Evolutionary conservation across 345 rosid species (phyloP).

Genomic region (Cardamine chenopodiifolia): DNA sequence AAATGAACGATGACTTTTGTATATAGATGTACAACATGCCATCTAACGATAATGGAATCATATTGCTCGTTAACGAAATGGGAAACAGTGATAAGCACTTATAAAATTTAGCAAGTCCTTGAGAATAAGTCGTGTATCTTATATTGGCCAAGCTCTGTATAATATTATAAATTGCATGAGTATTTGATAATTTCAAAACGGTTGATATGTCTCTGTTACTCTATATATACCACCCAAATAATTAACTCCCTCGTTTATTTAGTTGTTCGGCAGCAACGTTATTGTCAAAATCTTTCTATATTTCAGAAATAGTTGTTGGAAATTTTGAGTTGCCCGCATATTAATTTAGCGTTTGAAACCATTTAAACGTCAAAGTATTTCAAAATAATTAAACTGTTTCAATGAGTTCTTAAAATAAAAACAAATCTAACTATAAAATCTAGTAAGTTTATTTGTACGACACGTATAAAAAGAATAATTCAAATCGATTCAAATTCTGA

Average conservation of each 20-base stretch:
- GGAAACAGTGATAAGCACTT: slow-evolving; percentile 31
- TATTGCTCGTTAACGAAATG: slow-evolving; percentile 20
- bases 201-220: slow-evolving; percentile 26
- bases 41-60: neutral
- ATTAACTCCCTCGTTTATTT: slow-evolving; percentile 29
- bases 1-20: neutral
- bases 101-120: neutral
- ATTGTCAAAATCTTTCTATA: slow-evolving; percentile 19
- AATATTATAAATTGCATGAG: slow-evolving; percentile 31
- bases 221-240: neutral
- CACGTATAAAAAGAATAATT: neutral
- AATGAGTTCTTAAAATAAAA: neutral
- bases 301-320: neutral
- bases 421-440: neutral
- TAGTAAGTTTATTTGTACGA: slow-evolving; percentile 1
- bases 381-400: slow-evolving; percentile 11
- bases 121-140: slow-evolving; percentile 25
- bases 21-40: slow-evolving; percentile 24
- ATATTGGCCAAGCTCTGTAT: neutral
- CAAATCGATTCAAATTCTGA: neutral
- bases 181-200: slow-evolving; percentile 28
- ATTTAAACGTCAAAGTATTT: slow-evolving; percentile 12
- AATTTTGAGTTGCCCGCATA: neutral
- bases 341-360: slow-evolving; percentile 5
- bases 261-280: slow-evolving; percentile 23